Base-by-base conservation (phyloP, 106 monocot species). In the Posidonia australis region DNA sequence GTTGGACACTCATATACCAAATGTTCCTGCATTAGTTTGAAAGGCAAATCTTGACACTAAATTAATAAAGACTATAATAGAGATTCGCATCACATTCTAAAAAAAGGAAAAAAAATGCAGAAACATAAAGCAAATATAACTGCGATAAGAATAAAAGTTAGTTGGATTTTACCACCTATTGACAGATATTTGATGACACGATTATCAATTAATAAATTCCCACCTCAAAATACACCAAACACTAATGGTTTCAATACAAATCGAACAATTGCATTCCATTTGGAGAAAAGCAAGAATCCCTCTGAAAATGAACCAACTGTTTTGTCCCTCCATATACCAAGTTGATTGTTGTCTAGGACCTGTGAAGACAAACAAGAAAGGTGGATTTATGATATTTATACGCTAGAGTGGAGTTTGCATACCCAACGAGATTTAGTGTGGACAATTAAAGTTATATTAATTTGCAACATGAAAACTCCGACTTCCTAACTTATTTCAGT, bases 11-110 rank as follows among this genome's bases (percentile, higher is more conserved):
- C 56, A 73, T 49, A 73, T 60, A 74, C 68, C 71, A 73, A 46
- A 19, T 51, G 30, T 32, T 72, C 81, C 81, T 82, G 84, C 84
- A 82, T 78, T 74, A 32, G 63, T 72, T 19, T 69, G 72, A 64
- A 69, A 64, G 75, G 62, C 71, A 82, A 72, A 74, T 74, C 67
- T 57, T 71, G 44, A 64, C 13, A 42, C 41, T 45, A 53, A 14
- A 57, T 29, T 20, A 4, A 10, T 46, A 21, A 54, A 60, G 56
- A 63, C 12, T 30, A 61, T 43, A 41, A 61, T 10, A 23, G 16
- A 45, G 44, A 45, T 3, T 49, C 54, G 21, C 21, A 9, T 55
- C 18, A 55, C 9, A 6, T 14, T 61, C 21, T 30, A 26, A 61
- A 9, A 7, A 41, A 43, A 32, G 42, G 41, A 71, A 66, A 46